phyloP scores from a whole-genome alignment of 495 filamentous ascomycete species.

The Trichoderma asperelloides region DNA sequence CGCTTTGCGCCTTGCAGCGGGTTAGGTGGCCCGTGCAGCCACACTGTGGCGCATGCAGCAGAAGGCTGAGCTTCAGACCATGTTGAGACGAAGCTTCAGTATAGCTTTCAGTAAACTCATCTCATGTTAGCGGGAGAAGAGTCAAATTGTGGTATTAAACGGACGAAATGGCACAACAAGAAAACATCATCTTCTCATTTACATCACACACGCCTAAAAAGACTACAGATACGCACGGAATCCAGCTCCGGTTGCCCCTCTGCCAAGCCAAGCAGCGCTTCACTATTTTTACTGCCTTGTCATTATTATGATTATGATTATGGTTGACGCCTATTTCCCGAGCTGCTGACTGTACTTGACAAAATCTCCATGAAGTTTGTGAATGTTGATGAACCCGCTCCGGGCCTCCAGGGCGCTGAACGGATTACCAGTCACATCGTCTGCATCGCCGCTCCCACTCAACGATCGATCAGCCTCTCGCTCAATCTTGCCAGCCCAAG shows the following conservation, averaged over 20 bases:
- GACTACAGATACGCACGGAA: not conserved
- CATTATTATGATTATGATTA: not conserved
- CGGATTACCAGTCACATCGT: conserved; percentile 45
- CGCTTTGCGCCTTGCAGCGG: not conserved
- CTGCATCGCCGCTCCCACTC: conserved; percentile 51
- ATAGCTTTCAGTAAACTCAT: not conserved
- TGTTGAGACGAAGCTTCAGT: not conserved
- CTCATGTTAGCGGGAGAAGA: too few relatives aligned
- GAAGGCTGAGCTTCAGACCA: not conserved
- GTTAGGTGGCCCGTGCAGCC: not conserved
- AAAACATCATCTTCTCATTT: not conserved
- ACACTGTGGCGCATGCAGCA: not conserved
- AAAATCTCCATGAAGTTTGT: conserved; percentile 68
- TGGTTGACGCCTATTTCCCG: not conserved
- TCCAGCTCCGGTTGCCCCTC: not conserved
- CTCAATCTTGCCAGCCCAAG: conserved; percentile 79
- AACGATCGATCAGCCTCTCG: conserved; percentile 49
- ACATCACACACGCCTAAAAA: too few relatives aligned
- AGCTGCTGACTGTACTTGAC: conserved; percentile 54
- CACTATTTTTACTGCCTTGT: not conserved
- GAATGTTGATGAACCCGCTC: conserved; percentile 44
- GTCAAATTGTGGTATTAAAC: too few relatives aligned
- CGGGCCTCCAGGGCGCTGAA: conserved; percentile 36
- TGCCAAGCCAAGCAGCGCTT: not conserved
- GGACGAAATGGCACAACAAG: not conserved